Evolutionary conservation across 2,329 filamentous ascomycete species (phyloP).

Genomic region (Microsporum audouinii): DNA sequence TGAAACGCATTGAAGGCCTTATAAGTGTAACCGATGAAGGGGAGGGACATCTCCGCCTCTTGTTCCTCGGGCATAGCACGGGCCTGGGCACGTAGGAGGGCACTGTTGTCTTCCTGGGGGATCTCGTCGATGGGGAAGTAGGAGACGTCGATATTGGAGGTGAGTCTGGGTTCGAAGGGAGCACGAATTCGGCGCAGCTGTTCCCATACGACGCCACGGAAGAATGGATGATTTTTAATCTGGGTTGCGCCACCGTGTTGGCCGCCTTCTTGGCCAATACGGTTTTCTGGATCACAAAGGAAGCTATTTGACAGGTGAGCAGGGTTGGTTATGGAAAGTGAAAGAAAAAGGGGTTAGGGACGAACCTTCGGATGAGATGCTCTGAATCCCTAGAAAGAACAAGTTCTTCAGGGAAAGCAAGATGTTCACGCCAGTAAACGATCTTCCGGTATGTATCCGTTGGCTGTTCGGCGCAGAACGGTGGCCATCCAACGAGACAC

Average conservation of each 20-base stretch:
- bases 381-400: conserved; percentile 80
- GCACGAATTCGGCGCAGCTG: conserved; percentile 84
- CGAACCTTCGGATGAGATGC: conserved; percentile 79
- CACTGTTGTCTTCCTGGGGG: conserved; percentile 88
- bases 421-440: conserved; percentile 89
- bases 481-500: conserved; percentile 95
- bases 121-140: conserved; percentile 99
- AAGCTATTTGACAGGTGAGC: conserved; percentile 45
- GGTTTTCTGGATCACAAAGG: conserved; percentile 86
- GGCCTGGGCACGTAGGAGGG: conserved; percentile 72
- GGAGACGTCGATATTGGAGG: conserved; percentile 87
- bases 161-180: conserved; percentile 87
- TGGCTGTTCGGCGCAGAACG: conserved; percentile 94
- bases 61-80: conserved; percentile 62
- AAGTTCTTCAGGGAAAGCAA: conserved; percentile 95
- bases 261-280: conserved; percentile 59
- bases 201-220: conserved; percentile 92
- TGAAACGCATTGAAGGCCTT: conserved; percentile 77
- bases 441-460: conserved; percentile 99
- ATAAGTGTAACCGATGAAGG: conserved; percentile 94
- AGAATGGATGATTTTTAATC: conserved; percentile 90
- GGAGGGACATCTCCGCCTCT: conserved; percentile 86
- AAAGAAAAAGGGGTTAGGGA: conserved; percentile 9
- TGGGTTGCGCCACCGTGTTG: conserved; percentile 64
- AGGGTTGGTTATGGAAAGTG: not conserved